Percentiles rank a stretch among this genome's conserved stretches.
These are phyloP conservation scores for Dothideomycetes sp. DNA, from an alignment of 2,329 filamentous ascomycete genomes.

Conservation along the genomic window DNA sequence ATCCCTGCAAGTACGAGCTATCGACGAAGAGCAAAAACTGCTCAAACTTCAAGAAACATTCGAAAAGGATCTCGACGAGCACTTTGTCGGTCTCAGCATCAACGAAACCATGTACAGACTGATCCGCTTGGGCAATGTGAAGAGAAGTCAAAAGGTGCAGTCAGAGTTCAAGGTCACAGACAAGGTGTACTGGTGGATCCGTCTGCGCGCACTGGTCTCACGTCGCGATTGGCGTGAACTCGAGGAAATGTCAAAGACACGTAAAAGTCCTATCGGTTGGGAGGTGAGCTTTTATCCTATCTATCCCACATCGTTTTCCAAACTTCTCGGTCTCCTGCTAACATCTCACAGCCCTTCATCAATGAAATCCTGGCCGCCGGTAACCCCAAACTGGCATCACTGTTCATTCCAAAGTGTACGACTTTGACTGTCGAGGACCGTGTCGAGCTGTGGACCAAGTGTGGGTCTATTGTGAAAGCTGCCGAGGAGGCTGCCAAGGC, in stretches of 20 bases:
- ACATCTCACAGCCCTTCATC: conserved; percentile 65
- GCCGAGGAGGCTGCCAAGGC: conserved; percentile 82
- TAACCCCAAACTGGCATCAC: conserved; percentile 73
- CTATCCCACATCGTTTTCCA: conserved; percentile 13
- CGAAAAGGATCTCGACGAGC: conserved; percentile 63
- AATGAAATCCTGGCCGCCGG: conserved; percentile 81
- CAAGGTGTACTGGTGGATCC: conserved; percentile 79
- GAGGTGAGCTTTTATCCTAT: conserved; percentile 51
- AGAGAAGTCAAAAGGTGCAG: conserved; percentile 78
- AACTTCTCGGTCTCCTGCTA: neutral
- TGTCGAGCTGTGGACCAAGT: conserved; percentile 93
- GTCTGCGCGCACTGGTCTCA: conserved; percentile 77
- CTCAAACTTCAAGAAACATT: conserved; percentile 79
- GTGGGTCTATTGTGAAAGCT: conserved; percentile 78
- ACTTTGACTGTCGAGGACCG: conserved; percentile 57
- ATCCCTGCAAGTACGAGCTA: conserved; percentile 59
- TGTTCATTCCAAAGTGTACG: conserved; percentile 83
- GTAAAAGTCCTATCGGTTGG: conserved; percentile 93
- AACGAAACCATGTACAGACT: conserved; percentile 91
- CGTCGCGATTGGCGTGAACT: conserved; percentile 88
- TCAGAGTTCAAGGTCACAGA: conserved; percentile 89
- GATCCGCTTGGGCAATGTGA: conserved; percentile 69
- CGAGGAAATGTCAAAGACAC: conserved; percentile 67
- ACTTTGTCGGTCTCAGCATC: conserved; percentile 71
- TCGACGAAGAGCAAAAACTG: conserved; percentile 72